phyloP scores from a whole-genome alignment of 2,329 filamentous ascomycete species.

The Rugonectria rugulosa region DNA sequence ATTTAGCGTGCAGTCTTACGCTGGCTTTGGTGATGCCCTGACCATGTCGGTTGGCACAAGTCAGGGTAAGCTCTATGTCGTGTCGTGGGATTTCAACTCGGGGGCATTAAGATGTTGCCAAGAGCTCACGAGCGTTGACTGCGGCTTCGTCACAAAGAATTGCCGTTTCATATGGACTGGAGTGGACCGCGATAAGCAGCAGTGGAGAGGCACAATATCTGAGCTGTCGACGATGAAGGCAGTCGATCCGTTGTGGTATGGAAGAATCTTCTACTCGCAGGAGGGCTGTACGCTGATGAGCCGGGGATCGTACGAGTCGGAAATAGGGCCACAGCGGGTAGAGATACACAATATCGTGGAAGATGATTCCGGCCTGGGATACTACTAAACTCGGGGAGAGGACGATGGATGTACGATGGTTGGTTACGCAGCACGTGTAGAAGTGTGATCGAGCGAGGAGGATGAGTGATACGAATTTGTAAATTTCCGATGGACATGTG shows the following conservation, averaged over 20 bases:
- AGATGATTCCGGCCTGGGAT: no score
- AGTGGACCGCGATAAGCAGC: not conserved
- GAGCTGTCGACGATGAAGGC: not conserved
- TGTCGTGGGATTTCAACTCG: not conserved
- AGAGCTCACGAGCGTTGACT: not conserved
- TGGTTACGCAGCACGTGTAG: no score
- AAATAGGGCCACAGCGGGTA: not conserved
- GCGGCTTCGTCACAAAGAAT: not conserved
- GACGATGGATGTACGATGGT: no score
- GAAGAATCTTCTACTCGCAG: not conserved
- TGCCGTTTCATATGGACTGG: not conserved
- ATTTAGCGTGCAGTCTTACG: not conserved
- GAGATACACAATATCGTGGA: not conserved
- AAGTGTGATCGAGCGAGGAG: no score
- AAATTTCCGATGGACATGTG: no score
- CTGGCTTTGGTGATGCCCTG: not conserved
- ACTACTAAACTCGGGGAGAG: no score
- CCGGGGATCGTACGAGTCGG: not conserved
- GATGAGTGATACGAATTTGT: no score
- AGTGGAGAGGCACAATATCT: not conserved
- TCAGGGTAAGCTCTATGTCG: not conserved
- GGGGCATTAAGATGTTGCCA: not conserved
- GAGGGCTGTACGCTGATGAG: not conserved
- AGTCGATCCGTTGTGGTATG: not conserved
- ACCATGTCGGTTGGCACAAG: not conserved